Evolutionary conservation across 257 asterid species (phyloP), one percentile per base, ranked within the genome.

Genomic region (Nicotiana tomentosiformis): DNA sequence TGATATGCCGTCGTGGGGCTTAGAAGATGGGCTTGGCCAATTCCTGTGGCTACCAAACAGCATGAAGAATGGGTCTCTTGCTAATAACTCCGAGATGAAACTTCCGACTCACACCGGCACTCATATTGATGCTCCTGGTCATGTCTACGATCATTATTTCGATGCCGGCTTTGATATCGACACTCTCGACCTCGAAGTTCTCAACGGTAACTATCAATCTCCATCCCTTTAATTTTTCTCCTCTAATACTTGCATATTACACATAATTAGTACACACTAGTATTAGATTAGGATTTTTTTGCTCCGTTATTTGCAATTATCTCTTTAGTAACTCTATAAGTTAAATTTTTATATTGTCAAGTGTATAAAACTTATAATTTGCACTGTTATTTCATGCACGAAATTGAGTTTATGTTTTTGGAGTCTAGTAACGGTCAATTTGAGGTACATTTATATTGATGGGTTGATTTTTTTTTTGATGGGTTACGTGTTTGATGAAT

Each of bases 71-170:
- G 98, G 97, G 15, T 92, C 98, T 35, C 85, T 15, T 10, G 92
- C 98, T 39, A 96, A 96, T 82, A 90, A 90, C 84, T 96, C 99
- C 20, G 94, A 92, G 83, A 90, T 96, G 97, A 96, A 93, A 91
- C 86, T 96, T 82, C 91, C 93, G 1, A 33, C 92, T 76, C 99
- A 96, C 82, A 93, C 97, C 5, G 99, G 99, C 12, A 96, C 99
- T n/a, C 99, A 96, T 85, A 97, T 94, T 56, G 99, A 96, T 83
- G 92, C 99, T 5, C 98, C 99, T 5, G 99, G 98, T 0, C 99
- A 96, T 84, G 97, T 93, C 6, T 91, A 69, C 79, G 98, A 94
- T 82, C 93, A 89, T 86, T 96, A 96, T 78, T 93, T 87, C 55
- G 98, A 94, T 82, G 97, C 97, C 12, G 99, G 99, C 6, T 96